Conservation (phyloP, 2,329 filamentous ascomycete species). For the Ceratocystis eucalypticola region DNA sequence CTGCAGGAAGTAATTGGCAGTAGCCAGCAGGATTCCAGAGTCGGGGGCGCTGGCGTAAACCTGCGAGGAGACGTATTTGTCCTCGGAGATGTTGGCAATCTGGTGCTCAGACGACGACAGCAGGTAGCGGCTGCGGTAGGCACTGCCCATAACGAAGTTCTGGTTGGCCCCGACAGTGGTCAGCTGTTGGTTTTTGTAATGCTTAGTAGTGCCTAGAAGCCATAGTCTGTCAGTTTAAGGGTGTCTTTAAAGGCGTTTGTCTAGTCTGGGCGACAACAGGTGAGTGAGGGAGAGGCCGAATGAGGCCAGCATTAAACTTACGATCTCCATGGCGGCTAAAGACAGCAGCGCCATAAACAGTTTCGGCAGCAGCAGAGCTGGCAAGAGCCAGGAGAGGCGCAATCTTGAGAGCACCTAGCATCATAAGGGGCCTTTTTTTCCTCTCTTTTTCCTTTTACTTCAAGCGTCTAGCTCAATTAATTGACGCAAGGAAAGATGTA, state of each 20-base stretch:
- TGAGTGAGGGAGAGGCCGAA: not conserved
- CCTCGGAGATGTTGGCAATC: slow-evolving; percentile 27
- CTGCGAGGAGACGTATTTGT: slow-evolving; percentile 26
- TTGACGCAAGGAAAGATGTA: too few relatives aligned
- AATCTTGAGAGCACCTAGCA: slow-evolving; percentile 8
- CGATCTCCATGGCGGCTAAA: slow-evolving; percentile 28
- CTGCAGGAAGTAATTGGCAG: slow-evolving; percentile 28
- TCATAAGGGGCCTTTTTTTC: not conserved
- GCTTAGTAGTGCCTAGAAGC: slow-evolving; percentile 26
- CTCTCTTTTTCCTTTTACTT: not conserved
- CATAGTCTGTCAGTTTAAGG: not conserved
- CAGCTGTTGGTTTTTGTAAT: slow-evolving; percentile 26
- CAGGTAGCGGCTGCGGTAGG: slow-evolving; percentile 22
- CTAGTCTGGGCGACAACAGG: not conserved
- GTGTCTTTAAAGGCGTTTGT: not conserved
- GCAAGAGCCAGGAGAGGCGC: slow-evolving; percentile 15
- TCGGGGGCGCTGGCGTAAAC: slow-evolving; percentile 27
- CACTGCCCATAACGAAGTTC: slow-evolving; percentile 24
- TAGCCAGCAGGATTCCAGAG: slow-evolving; percentile 26
- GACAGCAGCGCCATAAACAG: slow-evolving; percentile 26
- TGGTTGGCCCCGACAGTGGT: slow-evolving; percentile 28
- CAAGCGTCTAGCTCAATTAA: too few relatives aligned
- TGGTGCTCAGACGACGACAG: slow-evolving; percentile 22
- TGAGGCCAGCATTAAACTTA: slow-evolving; percentile 20
- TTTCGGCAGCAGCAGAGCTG: slow-evolving; percentile 24